Conservation (phyloP, 805 yeast species). For the Saccharomycopsis sp. region DNA sequence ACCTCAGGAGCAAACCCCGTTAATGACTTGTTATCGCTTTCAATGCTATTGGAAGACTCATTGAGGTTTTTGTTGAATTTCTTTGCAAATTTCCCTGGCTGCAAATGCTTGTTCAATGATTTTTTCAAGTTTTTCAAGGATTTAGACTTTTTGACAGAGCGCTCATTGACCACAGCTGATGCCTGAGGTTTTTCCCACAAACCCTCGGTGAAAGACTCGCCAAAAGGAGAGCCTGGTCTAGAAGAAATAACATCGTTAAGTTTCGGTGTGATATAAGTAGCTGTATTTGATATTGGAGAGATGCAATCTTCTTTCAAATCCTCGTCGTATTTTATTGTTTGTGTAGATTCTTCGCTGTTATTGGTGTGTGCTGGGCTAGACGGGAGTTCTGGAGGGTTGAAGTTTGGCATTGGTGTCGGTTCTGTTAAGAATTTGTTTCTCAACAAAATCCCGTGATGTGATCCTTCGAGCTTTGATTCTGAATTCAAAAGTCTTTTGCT, state of each 20-base stretch:
- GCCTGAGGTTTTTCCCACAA: not conserved
- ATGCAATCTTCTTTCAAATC: conserved; percentile 7
- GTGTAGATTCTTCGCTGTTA: conserved; percentile 15
- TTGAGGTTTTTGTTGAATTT: conserved; percentile 11
- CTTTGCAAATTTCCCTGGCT: conserved; percentile 1
- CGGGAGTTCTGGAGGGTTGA: conserved; percentile 13
- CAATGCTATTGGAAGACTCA: conserved; percentile 5
- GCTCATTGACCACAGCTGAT: no score
- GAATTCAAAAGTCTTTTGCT: conserved; percentile 6
- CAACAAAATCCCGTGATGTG: no score
- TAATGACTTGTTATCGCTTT: conserved; percentile 14
- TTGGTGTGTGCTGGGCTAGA: conserved; percentile 10
- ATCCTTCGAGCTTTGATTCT: no score
- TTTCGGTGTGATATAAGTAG: conserved; percentile 13
- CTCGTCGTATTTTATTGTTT: conserved; percentile 7
- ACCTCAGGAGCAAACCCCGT: conserved; percentile 19
- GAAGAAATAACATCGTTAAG: conserved; percentile 3
- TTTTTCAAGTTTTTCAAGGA: conserved; percentile 17
- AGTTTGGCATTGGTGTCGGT: conserved; percentile 8
- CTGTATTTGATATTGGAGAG: conserved; percentile 12
- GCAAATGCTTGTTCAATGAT: conserved; percentile 15
- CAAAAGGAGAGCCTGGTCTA: not conserved
- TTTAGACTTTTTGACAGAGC: conserved; percentile 11
- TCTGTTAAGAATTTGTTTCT: conserved; percentile 12
- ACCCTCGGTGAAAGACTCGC: not conserved